phyloP scores from a whole-genome alignment of 2,329 filamentous ascomycete genomes.

The Mycosphaerelloides madeirae region DNA sequence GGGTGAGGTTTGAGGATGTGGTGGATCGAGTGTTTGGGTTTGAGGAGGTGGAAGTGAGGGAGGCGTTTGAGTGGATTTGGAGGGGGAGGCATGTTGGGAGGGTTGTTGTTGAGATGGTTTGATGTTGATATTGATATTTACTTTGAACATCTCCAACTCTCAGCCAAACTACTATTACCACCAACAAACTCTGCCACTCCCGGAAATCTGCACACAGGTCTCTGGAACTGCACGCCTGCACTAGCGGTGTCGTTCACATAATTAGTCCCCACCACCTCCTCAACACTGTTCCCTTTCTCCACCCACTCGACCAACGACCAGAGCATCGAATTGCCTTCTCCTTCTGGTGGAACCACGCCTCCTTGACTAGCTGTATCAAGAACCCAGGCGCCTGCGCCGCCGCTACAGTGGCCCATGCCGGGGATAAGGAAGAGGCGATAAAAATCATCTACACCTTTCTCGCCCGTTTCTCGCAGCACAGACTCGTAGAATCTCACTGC shows the following conservation, averaged over 20 bases:
- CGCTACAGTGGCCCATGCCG: slow-evolving; percentile 38
- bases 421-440: slow-evolving; percentile 38
- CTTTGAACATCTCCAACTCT: too few relatives aligned
- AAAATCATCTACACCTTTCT: slow-evolving; percentile 25
- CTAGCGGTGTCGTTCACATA: slow-evolving; percentile 1
- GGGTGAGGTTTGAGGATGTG: too few relatives aligned
- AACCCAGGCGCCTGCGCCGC: slow-evolving; percentile 19
- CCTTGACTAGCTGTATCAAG: slow-evolving; percentile 4
- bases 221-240: slow-evolving; percentile 1
- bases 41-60: too few relatives aligned
- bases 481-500: slow-evolving; percentile 13
- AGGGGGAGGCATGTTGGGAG: too few relatives aligned
- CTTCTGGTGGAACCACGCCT: slow-evolving; percentile 17
- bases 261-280: slow-evolving; percentile 7
- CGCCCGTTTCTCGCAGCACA: not conserved
- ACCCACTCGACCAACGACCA: slow-evolving; percentile 31
- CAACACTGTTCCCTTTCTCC: slow-evolving; percentile 28
- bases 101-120: too few relatives aligned
- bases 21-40: too few relatives aligned
- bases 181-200: not conserved
- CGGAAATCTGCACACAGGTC: not conserved
- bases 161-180: too few relatives aligned
- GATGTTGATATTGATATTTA: too few relatives aligned
- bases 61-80: too few relatives aligned
- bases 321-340: slow-evolving; percentile 9